Percentiles rank a stretch among this genome's conserved stretches.
phyloP scores from a whole-genome alignment of 2,329 filamentous ascomycete species.

The Neobulgaria alba region DNA sequence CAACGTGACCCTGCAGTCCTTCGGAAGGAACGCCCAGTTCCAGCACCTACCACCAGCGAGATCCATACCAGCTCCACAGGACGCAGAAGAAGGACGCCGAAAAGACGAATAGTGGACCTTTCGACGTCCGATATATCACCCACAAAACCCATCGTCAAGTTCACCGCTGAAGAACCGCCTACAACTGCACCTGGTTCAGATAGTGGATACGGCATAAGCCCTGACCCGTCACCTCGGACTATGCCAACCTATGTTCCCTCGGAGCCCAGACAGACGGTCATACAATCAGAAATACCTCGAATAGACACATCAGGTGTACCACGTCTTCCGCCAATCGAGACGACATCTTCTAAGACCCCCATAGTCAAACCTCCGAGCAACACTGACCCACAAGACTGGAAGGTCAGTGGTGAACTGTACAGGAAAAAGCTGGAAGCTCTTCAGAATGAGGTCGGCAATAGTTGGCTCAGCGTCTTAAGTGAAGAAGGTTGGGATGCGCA shows the following conservation, averaged over 20 bases:
- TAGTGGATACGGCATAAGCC: slow-evolving; percentile 26
- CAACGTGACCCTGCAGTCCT: slow-evolving; percentile 42
- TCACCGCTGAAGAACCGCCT: slow-evolving; percentile 18
- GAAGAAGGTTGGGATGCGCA: slow-evolving; percentile 59
- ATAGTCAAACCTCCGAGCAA: slow-evolving; percentile 15
- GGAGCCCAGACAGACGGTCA: slow-evolving; percentile 21
- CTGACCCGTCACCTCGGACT: slow-evolving; percentile 24
- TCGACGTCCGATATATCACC: slow-evolving; percentile 37
- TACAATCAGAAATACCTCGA: slow-evolving; percentile 18
- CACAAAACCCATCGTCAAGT: slow-evolving; percentile 17
- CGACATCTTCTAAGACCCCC: slow-evolving; percentile 18
- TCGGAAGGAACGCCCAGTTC: slow-evolving; percentile 47
- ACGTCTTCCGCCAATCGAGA: slow-evolving; percentile 23
- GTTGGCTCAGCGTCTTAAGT: slow-evolving; percentile 77
- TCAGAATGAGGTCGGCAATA: slow-evolving; percentile 75
- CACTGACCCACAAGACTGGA: slow-evolving; percentile 46
- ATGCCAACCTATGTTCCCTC: slow-evolving; percentile 24
- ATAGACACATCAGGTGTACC: slow-evolving; percentile 25
- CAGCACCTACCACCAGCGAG: slow-evolving; percentile 48
- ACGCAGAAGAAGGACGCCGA: slow-evolving; percentile 51
- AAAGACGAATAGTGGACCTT: slow-evolving; percentile 56
- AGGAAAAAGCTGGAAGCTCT: slow-evolving; percentile 81
- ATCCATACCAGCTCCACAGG: slow-evolving; percentile 46
- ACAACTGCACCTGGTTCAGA: slow-evolving; percentile 14
- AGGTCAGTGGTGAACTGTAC: slow-evolving; percentile 67